These are phyloP conservation scores for Blastocrithidia nonstop DNA, from an alignment of 208 protist species.

Conservation along the genomic window DNA sequence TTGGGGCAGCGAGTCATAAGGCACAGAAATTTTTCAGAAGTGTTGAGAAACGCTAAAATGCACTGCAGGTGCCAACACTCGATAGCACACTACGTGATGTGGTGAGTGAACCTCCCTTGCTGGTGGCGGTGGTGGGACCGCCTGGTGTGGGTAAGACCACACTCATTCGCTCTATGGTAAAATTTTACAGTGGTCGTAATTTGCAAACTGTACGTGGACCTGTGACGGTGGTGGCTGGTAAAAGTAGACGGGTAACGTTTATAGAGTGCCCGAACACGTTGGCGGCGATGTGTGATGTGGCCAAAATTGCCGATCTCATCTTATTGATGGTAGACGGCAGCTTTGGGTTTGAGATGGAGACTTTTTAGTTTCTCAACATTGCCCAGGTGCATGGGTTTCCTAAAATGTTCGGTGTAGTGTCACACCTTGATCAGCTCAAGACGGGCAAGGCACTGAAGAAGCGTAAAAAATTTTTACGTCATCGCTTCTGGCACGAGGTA, in stretches of 20 bases:
- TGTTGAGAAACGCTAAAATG: constrained; percentile 76
- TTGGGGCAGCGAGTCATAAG: constrained; percentile 49
- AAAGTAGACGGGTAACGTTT: constrained; percentile 93
- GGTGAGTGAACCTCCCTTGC: constrained; percentile 79
- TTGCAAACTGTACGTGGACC: constrained; percentile 91
- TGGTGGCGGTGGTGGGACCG: constrained; percentile 95
- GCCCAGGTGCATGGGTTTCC: constrained; percentile 97
- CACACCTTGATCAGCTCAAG: constrained; percentile 97
- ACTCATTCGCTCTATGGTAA: constrained; percentile 96
- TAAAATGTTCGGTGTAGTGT: constrained; percentile 97
- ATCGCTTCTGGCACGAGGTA: constrained; percentile 90
- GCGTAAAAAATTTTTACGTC: constrained; percentile 96
- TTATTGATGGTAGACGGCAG: constrained; percentile 96
- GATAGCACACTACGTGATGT: constrained; percentile 80
- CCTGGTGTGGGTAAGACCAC: constrained; percentile 95
- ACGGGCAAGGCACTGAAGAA: constrained; percentile 92
- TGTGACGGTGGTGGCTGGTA: constrained; percentile 93
- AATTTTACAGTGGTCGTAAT: constrained; percentile 94
- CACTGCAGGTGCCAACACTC: constrained; percentile 61
- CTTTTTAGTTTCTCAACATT: constrained; percentile 99
- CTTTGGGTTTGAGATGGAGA: constrained; percentile 99
- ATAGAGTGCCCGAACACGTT: constrained; percentile 97
- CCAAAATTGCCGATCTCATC: constrained; percentile 96
- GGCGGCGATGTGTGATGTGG: constrained; percentile 97
- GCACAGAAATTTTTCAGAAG: constrained; percentile 68